Base-by-base conservation (phyloP, 495 filamentous ascomycete genomes). In the Xylaria grammica region DNA sequence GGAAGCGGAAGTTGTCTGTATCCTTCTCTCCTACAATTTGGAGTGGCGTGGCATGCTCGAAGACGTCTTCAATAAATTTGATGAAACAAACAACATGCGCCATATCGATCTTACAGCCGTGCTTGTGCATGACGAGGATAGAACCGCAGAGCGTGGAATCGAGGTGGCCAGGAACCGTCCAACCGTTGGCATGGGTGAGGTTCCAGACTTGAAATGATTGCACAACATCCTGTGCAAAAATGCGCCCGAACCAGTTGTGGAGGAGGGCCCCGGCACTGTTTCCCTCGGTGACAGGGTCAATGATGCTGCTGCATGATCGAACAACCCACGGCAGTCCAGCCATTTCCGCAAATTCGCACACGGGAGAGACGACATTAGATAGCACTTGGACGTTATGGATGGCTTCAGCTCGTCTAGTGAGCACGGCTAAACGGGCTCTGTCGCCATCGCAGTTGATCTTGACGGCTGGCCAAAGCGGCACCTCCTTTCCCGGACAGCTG, bases 361-460 rank as follows among this genome's bases (percentile, higher is more conserved):
- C 1, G 13, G 20, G 0, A n/a, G 5, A 7, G 36, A 60, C 17
- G 30, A 30, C 42, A 10, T 32, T 26, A 10, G 56, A 60, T 19
- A 56, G 30, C 7, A 60, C 42, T 27, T 48, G 5, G n/a, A 60
- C 56, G 7, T 3, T 0, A 7, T 60, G 40, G 0, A 45, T 8
- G 6, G 11, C 4, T 1, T 15, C 11, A 9, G 17, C 1, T n/a
- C 4, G 26, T 34, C 48, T 4, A 1, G 13, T 26, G 2, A 48
- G 27, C 13, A 2, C 11, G 20, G 1, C 4, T 3, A 54, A 7
- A 19, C 60, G 49, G 22, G n/a, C 17, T 15, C 40, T 11, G 24
- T 67, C 65, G 5, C 26, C 65, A 4, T 22, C 22, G 38, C 65
- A 67, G n/a, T 53, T 62, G 9, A 67, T 4, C 54, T 60, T 63